phyloP scores from a whole-genome alignment of 768 basidiomycete genomes.

The Kwoniella botswanensis region DNA sequence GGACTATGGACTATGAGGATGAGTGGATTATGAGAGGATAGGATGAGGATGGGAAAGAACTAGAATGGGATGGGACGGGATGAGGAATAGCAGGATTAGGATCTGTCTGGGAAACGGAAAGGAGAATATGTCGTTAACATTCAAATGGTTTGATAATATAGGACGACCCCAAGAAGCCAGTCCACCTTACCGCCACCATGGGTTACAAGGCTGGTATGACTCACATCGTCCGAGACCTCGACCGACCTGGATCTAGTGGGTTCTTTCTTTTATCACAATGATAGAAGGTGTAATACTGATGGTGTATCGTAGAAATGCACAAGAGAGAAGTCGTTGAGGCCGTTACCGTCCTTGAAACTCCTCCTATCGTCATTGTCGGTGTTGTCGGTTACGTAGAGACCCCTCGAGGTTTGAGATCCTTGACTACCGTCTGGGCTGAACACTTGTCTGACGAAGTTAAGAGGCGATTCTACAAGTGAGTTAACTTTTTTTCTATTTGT shows the following conservation, averaged over 20 bases:
- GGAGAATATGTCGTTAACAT: background rate
- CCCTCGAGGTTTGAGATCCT: conserved; percentile 95
- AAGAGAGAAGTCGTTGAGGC: conserved; percentile 99
- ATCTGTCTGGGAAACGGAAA: background rate
- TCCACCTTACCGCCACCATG: conserved; percentile 96
- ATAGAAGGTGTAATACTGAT: background rate
- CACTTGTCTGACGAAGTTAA: conserved; percentile 98
- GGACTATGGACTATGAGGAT: conserved; percentile 1
- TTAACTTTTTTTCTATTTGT: background rate
- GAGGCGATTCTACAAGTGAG: conserved; percentile 85
- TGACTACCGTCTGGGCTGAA: conserved; percentile 96
- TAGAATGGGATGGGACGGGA: conserved; percentile 5
- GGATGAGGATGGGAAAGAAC: conserved; percentile 13
- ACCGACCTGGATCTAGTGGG: conserved; percentile 98
- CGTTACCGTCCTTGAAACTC: conserved; percentile 93
- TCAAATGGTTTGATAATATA: conserved; percentile 54
- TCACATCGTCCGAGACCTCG: conserved; percentile 97
- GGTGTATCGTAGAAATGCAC: conserved; percentile 82
- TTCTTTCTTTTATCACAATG: conserved; percentile 39
- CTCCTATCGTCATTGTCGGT: conserved; percentile 94
- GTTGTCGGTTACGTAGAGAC: conserved; percentile 99
- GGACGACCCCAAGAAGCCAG: conserved; percentile 99
- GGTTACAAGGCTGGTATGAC: conserved; percentile 99
- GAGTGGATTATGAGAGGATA: background rate
- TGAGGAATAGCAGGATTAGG: conserved; percentile 4